Conservation (phyloP, 116 monocot genomes). For the Iris pallida region DNA sequence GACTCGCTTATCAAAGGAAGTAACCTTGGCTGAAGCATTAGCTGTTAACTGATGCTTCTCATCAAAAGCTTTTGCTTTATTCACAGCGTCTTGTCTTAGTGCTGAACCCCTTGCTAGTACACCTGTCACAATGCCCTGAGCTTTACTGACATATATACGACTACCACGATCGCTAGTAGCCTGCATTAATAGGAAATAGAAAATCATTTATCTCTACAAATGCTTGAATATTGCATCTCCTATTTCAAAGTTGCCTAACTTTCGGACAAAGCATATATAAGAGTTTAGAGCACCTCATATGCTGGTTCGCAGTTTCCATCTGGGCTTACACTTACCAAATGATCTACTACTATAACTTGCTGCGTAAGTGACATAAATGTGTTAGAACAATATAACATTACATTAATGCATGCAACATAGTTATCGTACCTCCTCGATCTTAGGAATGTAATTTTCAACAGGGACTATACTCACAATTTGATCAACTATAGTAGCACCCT, state of each 20-base stretch:
- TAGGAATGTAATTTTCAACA: constrained; percentile 41
- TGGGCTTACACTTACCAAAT: not conserved
- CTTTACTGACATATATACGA: constrained; percentile 55
- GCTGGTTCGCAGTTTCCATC: too few species aligned
- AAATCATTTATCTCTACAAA: too few species aligned
- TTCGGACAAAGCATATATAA: too few species aligned
- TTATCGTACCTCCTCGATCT: constrained; percentile 24
- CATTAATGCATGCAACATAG: not conserved
- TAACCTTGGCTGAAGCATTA: constrained; percentile 73
- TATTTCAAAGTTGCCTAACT: too few species aligned
- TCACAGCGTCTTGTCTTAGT: constrained; percentile 72
- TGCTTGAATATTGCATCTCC: too few species aligned
- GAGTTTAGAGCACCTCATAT: too few species aligned
- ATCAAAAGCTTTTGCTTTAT: constrained; percentile 89
- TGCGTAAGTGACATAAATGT: constrained; percentile 20
- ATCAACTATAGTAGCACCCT: constrained; percentile 87
- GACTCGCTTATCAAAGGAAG: constrained; percentile 70
- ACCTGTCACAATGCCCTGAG: constrained; percentile 63
- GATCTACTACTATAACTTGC: constrained; percentile 22
- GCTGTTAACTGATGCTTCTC: constrained; percentile 72
- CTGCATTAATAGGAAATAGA: constrained; percentile 23
- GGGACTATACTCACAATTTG: constrained; percentile 59
- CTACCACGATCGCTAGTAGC: constrained; percentile 34
- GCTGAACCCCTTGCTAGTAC: constrained; percentile 80
- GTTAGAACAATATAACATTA: not conserved